Conservation (phyloP, 2,329 filamentous ascomycete genomes). For the Aspergillus flavus region DNA sequence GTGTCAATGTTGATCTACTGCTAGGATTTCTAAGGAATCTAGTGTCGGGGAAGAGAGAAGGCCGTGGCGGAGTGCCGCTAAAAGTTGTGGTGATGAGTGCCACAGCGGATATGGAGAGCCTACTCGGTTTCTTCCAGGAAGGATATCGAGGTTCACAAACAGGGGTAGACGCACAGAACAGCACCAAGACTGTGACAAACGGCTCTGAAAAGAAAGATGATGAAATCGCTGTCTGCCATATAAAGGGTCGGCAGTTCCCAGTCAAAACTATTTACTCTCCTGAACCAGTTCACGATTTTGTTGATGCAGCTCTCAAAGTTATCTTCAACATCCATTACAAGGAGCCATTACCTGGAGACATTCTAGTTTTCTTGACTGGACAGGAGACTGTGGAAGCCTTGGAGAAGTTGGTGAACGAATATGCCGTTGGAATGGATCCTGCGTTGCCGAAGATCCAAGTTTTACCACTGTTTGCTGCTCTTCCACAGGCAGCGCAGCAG, state of each 20-base stretch:
- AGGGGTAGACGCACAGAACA: neutral
- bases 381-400: slow-evolving; percentile 89
- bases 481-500: slow-evolving; percentile 84
- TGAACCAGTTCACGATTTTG: slow-evolving; percentile 75
- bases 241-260: slow-evolving; percentile 84
- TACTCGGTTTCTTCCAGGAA: slow-evolving; percentile 71
- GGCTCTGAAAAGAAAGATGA: slow-evolving; percentile 21
- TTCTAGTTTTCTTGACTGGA: slow-evolving; percentile 88
- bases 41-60: slow-evolving; percentile 59
- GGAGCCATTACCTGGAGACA: slow-evolving; percentile 89
- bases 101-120: slow-evolving; percentile 81
- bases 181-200: neutral
- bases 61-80: slow-evolving; percentile 71
- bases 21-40: slow-evolving; percentile 86
- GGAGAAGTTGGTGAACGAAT: slow-evolving; percentile 79
- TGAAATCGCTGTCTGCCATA: slow-evolving; percentile 62
- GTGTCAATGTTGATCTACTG: slow-evolving; percentile 89
- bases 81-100: slow-evolving; percentile 98
- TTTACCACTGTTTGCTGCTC: slow-evolving; percentile 84
- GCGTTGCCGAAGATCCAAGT: slow-evolving; percentile 70
- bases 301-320: slow-evolving; percentile 76
- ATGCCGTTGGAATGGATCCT: slow-evolving; percentile 70
- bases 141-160: slow-evolving; percentile 23
- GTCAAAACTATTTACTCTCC: slow-evolving; percentile 77
- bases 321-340: slow-evolving; percentile 86